These are phyloP conservation scores for Pestalotiopsis sp. DNA, from an alignment of 2,329 filamentous ascomycete species.

Conservation along the genomic window DNA sequence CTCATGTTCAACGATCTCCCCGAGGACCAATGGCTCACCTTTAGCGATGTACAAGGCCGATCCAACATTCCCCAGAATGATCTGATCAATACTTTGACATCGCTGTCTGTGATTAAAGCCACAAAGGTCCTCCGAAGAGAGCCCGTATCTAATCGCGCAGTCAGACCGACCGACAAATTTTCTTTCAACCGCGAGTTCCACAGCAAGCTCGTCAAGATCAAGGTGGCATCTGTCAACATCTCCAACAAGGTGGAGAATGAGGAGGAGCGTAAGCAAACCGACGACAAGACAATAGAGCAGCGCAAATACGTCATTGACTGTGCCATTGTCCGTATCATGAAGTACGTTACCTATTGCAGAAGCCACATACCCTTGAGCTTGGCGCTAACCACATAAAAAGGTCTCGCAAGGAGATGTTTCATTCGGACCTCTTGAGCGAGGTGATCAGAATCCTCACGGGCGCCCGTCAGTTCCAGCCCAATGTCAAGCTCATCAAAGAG, in stretches of 20 bases:
- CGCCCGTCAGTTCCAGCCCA: conserved; percentile 69
- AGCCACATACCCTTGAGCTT: not conserved
- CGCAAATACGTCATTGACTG: conserved; percentile 73
- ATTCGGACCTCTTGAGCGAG: conserved; percentile 69
- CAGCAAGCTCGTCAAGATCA: conserved; percentile 83
- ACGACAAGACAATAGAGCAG: conserved; percentile 73
- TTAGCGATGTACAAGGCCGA: conserved; percentile 78
- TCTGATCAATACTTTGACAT: conserved; percentile 75
- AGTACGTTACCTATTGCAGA: conserved; percentile 51
- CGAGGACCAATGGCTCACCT: conserved; percentile 50
- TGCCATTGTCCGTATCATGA: conserved; percentile 81
- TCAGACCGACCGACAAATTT: conserved; percentile 78
- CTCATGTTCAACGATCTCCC: conserved; percentile 82
- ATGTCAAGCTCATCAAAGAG: conserved; percentile 76
- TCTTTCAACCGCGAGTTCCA: conserved; percentile 79
- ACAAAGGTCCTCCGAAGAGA: conserved; percentile 79
- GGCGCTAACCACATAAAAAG: conserved; percentile 42
- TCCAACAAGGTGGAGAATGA: conserved; percentile 83
- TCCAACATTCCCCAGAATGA: conserved; percentile 78
- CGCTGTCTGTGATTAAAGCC: conserved; percentile 75
- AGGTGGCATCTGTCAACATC: conserved; percentile 79
- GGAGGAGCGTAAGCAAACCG: conserved; percentile 67
- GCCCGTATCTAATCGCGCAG: conserved; percentile 69
- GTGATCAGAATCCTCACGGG: conserved; percentile 64
- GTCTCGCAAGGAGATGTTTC: conserved; percentile 70